Evolutionary conservation across 495 filamentous ascomycete species (phyloP), one percentile per base, ranked within the genome.

Genomic region (Staphylotrichum longicolle): DNA sequence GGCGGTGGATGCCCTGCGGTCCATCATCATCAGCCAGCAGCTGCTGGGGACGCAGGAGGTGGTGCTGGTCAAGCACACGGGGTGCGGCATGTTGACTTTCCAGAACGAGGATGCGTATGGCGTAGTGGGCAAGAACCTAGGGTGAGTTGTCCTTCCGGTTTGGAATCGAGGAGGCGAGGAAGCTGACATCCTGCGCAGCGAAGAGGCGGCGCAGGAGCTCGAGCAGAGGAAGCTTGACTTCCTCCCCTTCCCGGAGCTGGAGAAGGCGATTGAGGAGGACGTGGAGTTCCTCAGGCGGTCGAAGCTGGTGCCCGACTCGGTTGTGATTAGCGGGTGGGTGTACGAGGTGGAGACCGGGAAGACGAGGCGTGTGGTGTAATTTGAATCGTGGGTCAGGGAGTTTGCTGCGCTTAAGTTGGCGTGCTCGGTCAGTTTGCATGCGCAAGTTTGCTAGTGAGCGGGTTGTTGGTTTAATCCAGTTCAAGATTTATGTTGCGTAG

Each of bases 51-150:
- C 91, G 0, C 79, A 77, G 0, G 90, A 91, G 67, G 85, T 95
- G 39, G 65, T 93, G 34, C 65, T 95, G 27, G 76, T 95, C 60
- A 93, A 96, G 74, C 89, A 95, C 55, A 87, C 83, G 6, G 87
- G 86, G 5, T 95, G 91, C 66, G 90, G 91, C 34, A 94, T 94
- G 91, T 67, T 92, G 45, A 91, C 85, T 0, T 95, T 93, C 66
- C 80, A 78, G 5, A 90, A 93, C 60, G 80, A 82, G 58, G 84
- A 83, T 57, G 83, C 87, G 14, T 79, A 81, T 4, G 68, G 37
- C 2, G 66, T 86, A 41, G 83, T 93, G 7, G 75, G 77, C 68
- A 67, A 83, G 72, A 85, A 87, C 32, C 74, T 78, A 74, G 57
- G 82, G 79, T 67, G 9, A 39, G 68, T 63, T 8, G 57, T 62